These are phyloP conservation scores for Kernera saxatilis DNA, from an alignment of 345 rosid genomes.

Conservation along the genomic window DNA sequence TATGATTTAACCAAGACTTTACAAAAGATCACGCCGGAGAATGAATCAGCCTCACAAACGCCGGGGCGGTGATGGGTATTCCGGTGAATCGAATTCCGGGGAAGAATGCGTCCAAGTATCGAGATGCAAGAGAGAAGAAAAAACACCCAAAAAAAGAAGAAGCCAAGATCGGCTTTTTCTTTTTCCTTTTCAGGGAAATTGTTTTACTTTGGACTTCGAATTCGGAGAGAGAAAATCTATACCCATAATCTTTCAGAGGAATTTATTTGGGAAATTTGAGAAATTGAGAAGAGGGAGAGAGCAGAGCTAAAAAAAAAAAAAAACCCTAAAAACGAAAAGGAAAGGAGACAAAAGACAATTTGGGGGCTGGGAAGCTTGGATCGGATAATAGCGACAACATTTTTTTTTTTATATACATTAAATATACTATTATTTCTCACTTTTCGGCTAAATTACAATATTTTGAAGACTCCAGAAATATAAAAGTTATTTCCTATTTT, in stretches of 20 bases:
- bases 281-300: neutral
- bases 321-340: conserved; percentile 22
- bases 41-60: neutral
- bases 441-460: neutral
- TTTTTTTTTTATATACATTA: neutral
- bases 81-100: neutral
- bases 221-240: neutral
- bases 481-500: neutral
- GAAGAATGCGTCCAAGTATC: neutral
- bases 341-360: conserved; percentile 19
- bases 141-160: too few species aligned
- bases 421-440: neutral
- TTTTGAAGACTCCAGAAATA: neutral
- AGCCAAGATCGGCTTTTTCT: conserved; percentile 12
- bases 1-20: conserved; percentile 10
- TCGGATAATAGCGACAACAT: conserved; percentile 6
- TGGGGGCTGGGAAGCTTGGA: conserved; percentile 13
- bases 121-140: neutral
- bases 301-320: neutral
- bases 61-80: neutral
- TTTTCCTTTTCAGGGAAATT: neutral
- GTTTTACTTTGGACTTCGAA: neutral
- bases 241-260: neutral
- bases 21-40: neutral
- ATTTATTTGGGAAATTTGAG: neutral